Percentiles rank a stretch among this genome's conserved stretches.
These are phyloP conservation scores for Batrachochytrium dendrobatidis DNA, from an alignment of 371 early-diverging fungal genomes.

Conservation along the genomic window DNA sequence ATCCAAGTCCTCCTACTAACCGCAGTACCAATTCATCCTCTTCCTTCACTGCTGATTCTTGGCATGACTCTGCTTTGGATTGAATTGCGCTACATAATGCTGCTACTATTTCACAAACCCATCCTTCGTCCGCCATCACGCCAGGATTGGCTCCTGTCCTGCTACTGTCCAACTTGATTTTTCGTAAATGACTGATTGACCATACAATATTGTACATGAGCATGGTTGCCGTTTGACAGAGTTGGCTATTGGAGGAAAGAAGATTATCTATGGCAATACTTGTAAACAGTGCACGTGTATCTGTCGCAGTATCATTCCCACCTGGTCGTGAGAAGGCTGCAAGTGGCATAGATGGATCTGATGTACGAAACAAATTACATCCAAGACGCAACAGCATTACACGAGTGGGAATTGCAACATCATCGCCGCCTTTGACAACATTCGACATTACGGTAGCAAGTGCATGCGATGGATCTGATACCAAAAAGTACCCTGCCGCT, in stretches of 20 bases:
- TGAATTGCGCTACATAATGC: slow-evolving; percentile 54
- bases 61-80: slow-evolving; percentile 32
- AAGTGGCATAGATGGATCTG: slow-evolving; percentile 30
- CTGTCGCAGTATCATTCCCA: slow-evolving; percentile 16
- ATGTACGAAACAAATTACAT: slow-evolving; percentile 53
- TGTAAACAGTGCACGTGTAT: slow-evolving; percentile 48
- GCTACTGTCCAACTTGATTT: slow-evolving; percentile 8
- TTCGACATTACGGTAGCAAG: slow-evolving; percentile 8
- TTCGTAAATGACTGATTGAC: slow-evolving; percentile 31
- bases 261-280: slow-evolving; percentile 54
- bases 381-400: slow-evolving; percentile 54
- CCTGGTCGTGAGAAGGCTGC: neutral
- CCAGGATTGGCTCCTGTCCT: slow-evolving; percentile 26
- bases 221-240: slow-evolving; percentile 59
- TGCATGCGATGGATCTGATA: slow-evolving; percentile 11
- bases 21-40: slow-evolving; percentile 12
- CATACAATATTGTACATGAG: slow-evolving; percentile 59
- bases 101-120: slow-evolving; percentile 58
- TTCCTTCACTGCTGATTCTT: neutral
- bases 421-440: slow-evolving; percentile 6
- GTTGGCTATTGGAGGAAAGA: slow-evolving; percentile 44
- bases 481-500: slow-evolving; percentile 28
- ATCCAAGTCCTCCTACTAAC: slow-evolving; percentile 19
- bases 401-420: slow-evolving; percentile 28
- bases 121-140: slow-evolving; percentile 54